Base-by-base conservation (phyloP, 805 yeast genomes). In the Clavispora vitiphila region DNA sequence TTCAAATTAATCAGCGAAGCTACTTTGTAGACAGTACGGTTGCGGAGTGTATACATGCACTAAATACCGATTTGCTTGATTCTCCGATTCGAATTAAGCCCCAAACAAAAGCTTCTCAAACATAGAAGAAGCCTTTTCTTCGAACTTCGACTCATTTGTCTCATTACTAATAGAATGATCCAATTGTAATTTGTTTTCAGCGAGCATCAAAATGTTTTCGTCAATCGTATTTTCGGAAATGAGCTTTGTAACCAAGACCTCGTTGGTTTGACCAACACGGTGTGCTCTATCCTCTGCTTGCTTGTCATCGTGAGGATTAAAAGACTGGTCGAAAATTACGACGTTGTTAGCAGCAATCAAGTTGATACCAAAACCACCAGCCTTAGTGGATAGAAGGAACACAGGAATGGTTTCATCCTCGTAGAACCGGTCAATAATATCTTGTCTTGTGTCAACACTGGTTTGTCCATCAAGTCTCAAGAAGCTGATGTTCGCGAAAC, bases 221-320 rank as follows among this genome's bases (percentile, higher is more conserved):
- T 93, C 99, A 30, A 93, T 84, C 1, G 96, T 80, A 42, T 79
- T 73, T 48, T 73, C 75, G 8, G 85, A 76, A 39, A 93, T 80
- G 46, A 93, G 65, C 42, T 95, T 78, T 31, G 78, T 74, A 14
- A 95, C 96, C 40, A 71, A 67, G 16, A 93, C 99, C 37, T 85
- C 87, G 41, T 83, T 78, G 6, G 82, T 79, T 65, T 91, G 98
- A 1, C 99, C 99, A 20, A 93, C 96, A 63, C 99, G 77, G 62
- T 93, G 99, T 0, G 98, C 96, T 58, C 99, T 78, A 62, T 93
- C 99, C 60, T 95, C 98, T 2, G 99, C 99, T 67, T 93, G 99
- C 58, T 85, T 85, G 58, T 93, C 99, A 61, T 93, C 99, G 62
- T 93, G 99, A 0, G 99, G 99, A 58, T 93, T 93, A 69, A 93